A percentile compares a stretch with the other conserved stretches of the same genome.
Evolutionary conservation across 2,329 filamentous ascomycete species (phyloP).

Genomic region (Fusarium sp.): DNA sequence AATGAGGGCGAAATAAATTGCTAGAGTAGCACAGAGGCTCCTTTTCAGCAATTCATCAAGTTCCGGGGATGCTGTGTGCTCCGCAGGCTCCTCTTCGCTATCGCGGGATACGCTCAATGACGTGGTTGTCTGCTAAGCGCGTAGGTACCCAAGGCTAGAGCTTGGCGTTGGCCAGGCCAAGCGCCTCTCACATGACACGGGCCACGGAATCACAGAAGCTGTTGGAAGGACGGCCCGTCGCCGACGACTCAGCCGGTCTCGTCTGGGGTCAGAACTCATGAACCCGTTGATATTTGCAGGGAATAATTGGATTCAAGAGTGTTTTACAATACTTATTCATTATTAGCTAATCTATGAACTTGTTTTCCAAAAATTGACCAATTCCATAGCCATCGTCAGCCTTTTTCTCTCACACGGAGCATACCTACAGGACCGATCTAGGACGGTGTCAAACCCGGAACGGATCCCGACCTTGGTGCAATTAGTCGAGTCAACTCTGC

Average conservation of each 20-base stretch:
- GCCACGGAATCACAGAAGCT: conserved; percentile 25
- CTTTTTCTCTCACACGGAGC: conserved; percentile 1
- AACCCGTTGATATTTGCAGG: not conserved
- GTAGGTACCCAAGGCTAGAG: conserved; percentile 27
- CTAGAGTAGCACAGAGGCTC: not conserved
- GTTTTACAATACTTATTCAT: not conserved
- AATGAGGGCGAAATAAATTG: not conserved
- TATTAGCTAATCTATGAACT: not conserved
- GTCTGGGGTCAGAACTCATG: not conserved
- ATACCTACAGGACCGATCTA: not conserved
- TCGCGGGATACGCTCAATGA: conserved; percentile 29
- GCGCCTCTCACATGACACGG: conserved; percentile 44
- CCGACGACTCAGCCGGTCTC: conserved; percentile 1
- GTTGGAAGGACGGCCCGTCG: conserved; percentile 4
- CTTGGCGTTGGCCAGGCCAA: conserved; percentile 19
- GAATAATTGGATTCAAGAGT: conserved; percentile 2
- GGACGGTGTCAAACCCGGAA: conserved; percentile 30
- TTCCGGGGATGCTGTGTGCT: not conserved
- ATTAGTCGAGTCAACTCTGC: not conserved
- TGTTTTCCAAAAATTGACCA: not conserved
- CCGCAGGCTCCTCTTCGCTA: not conserved
- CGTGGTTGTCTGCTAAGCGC: conserved; percentile 36
- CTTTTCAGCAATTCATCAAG: not conserved
- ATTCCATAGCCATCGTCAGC: not conserved
- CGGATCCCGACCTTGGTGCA: conserved; percentile 38